Evolutionary conservation across 306 rosid genomes (phyloP).

Genomic region (Vigna trinervia): DNA sequence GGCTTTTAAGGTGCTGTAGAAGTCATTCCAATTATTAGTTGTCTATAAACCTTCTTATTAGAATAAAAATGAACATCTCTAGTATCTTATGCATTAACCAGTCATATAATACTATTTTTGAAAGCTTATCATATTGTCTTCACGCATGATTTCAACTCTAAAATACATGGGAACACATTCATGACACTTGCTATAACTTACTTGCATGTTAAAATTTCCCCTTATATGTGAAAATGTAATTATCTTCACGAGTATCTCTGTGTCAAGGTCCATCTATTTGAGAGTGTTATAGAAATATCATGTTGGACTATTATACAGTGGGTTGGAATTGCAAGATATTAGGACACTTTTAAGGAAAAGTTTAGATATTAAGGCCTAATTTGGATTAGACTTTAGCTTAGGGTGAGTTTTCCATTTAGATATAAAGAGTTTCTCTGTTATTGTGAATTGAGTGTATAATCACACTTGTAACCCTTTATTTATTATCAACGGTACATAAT

Average conservation of each 20-base stretch:
- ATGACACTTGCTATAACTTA: not conserved
- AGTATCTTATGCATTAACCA: conserved; percentile 2
- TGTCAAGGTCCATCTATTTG: not conserved
- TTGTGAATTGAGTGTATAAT: too few species aligned
- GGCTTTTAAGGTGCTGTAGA: not conserved
- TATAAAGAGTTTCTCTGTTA: too few species aligned
- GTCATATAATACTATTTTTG: not conserved
- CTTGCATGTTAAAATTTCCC: conserved; percentile 10
- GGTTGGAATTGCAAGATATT: not conserved
- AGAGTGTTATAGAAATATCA: not conserved
- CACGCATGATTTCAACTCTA: not conserved
- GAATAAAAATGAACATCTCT: not conserved
- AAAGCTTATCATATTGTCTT: conserved; percentile 15
- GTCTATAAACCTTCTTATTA: not conserved
- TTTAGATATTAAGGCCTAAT: not conserved
- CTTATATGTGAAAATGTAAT: not conserved
- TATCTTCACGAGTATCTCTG: conserved; percentile 4
- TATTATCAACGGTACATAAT: too few species aligned
- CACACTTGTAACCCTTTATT: too few species aligned
- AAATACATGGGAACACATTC: not conserved
- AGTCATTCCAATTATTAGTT: not conserved
- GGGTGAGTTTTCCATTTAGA: not conserved
- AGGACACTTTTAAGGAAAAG: not conserved
- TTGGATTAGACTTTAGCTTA: not conserved
- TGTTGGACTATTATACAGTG: not conserved